Percentiles rank a stretch among this genome's conserved stretches.
These are phyloP conservation scores for Metschnikowia orientalis DNA, from an alignment of 805 yeast species.

Conservation along the genomic window DNA sequence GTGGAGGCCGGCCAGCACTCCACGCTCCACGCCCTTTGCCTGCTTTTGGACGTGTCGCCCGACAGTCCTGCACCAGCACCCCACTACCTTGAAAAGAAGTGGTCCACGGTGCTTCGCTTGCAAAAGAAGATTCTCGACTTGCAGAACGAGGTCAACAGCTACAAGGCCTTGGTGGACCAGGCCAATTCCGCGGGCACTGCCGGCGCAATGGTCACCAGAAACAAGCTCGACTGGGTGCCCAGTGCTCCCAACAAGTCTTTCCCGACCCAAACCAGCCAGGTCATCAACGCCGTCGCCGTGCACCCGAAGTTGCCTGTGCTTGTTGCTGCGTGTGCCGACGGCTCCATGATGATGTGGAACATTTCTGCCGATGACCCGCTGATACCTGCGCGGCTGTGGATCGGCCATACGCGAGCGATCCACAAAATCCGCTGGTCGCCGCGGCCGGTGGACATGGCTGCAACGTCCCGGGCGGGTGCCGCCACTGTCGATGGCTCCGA, in stretches of 20 bases:
- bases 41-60: constrained; percentile 12
- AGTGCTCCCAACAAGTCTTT: constrained; percentile 38
- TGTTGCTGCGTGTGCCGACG: constrained; percentile 67
- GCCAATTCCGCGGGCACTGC: constrained; percentile 14
- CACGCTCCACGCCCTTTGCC: constrained; percentile 5
- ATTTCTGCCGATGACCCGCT: constrained; percentile 47
- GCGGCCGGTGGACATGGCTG: constrained; percentile 28
- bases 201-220: constrained; percentile 13
- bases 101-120: constrained; percentile 79
- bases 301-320: constrained; percentile 73
- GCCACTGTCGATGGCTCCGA: constrained; percentile 23
- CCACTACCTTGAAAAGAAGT: constrained; percentile 64
- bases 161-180: constrained; percentile 45
- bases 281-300: constrained; percentile 58
- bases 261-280: constrained; percentile 49
- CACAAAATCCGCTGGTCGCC: constrained; percentile 53
- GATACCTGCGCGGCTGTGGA: constrained; percentile 56
- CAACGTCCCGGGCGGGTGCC: constrained; percentile 23
- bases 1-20: constrained; percentile 3
- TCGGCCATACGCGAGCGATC: constrained; percentile 74
- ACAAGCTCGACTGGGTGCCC: constrained; percentile 62
- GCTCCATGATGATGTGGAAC: constrained; percentile 72
- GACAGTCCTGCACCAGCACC: constrained; percentile 28
- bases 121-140: constrained; percentile 70
- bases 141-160: constrained; percentile 52